Percentiles rank a stretch among this genome's conserved stretches.
Evolutionary conservation across 768 basidiomycete genomes (phyloP).

Genomic region (Pulveroboletus sp.): DNA sequence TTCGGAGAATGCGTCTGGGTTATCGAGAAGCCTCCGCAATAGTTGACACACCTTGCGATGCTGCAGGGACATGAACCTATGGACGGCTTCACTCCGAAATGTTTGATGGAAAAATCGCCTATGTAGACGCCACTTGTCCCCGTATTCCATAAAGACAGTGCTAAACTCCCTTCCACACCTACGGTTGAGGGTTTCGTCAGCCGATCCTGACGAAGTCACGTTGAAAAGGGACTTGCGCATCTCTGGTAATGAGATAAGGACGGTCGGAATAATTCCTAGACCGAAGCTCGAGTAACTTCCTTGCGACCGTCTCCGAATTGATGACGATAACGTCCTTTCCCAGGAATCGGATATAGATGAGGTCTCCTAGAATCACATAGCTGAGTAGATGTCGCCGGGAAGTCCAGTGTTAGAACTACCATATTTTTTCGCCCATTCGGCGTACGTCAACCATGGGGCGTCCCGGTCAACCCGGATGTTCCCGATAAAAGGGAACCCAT

Average conservation of each 20-base stretch:
- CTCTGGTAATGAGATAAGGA: constrained; percentile 28
- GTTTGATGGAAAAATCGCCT: constrained; percentile 28
- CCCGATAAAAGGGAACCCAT: constrained; percentile 35
- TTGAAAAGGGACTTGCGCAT: constrained; percentile 1
- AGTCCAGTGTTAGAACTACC: constrained; percentile 17
- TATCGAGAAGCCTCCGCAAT: constrained; percentile 30
- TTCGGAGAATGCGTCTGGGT: constrained; percentile 30
- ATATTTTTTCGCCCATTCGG: constrained; percentile 36
- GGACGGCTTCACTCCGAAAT: constrained; percentile 19
- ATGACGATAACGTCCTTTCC: constrained; percentile 44
- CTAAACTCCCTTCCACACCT: constrained; percentile 21
- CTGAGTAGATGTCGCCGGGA: background rate
- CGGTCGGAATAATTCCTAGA: constrained; percentile 49
- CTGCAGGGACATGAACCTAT: constrained; percentile 28
- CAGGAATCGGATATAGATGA: constrained; percentile 45
- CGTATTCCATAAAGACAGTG: constrained; percentile 27
- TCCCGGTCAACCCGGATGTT: constrained; percentile 31
- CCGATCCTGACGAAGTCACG: background rate
- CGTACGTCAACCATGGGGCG: constrained; percentile 35
- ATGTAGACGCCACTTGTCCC: constrained; percentile 31
- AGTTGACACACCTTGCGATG: constrained; percentile 28
- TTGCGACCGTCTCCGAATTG: constrained; percentile 39
- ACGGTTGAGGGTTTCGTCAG: background rate
- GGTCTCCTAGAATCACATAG: constrained; percentile 28
- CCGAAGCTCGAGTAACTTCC: constrained; percentile 45